Evolutionary conservation across 2,329 filamentous ascomycete species (phyloP), one percentile per base, ranked within the genome.

Genomic region (Colletotrichum musae): DNA sequence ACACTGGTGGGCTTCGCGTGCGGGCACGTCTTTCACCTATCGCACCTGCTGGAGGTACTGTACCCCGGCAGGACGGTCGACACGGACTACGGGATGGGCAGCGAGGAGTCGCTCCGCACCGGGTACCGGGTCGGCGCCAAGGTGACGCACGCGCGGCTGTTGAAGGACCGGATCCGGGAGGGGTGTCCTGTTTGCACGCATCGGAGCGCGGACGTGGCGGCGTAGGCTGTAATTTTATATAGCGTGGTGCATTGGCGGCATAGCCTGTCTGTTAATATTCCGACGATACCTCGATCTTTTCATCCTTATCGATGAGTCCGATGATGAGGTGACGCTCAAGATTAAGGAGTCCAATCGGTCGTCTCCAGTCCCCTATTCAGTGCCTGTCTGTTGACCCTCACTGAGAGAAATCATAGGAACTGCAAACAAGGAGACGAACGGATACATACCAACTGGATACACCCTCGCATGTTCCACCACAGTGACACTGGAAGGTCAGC

Each of bases 1-100:
- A 92, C 92, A 0, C 83, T 97, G 2, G 87, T 95, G 6, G 93
- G 93, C 4, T 96, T 95, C 77, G 90, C 91, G 1, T 97, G 94
- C 76, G 92, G 93, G 0, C 93, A 96, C 76, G 90, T 94, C 28
- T 96, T 93, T 77, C 94, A 97, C 75, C 84, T 95, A 2, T 85
- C 87, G 4, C 94, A 95, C 75, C 81, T 96, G 18, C 79, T 95
- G 15, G 85, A 86, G 72, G 80, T 81, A 66, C 72, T 90, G 58
- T 77, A 86, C 52, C 80, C 82, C 45, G 85, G 74, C 62, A 84
- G 81, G 77, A 78, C 78, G 28, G 77, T 79, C 6, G 87, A 91
- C 65, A 77, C 82, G 4, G 82, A 84, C 3, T 81, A 87, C 32
- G 82, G 81, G 2, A 82, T 79, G 16, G 79, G 80, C 3, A 79